phyloP scores from a whole-genome alignment of 2,329 filamentous ascomycete species.

The Plenodomus lindquistii region DNA sequence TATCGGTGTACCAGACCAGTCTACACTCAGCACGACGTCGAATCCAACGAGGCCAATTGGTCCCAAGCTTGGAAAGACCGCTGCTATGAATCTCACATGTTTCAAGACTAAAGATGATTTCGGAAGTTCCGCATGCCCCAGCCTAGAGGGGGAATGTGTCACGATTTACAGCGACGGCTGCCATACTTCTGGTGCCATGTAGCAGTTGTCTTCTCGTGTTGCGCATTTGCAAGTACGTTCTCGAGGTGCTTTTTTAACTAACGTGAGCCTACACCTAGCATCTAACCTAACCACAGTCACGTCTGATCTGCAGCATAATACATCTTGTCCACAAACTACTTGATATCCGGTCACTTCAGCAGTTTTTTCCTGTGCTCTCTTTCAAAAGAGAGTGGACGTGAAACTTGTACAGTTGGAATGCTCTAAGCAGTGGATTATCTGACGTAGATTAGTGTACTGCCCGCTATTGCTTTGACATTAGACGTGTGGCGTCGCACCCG shows the following conservation, averaged over 20 bases:
- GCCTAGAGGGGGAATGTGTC: constrained; percentile 58
- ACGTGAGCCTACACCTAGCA: constrained; percentile 1
- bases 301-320: neutral
- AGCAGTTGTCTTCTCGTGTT: constrained; percentile 58
- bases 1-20: neutral
- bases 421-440: constrained; percentile 3
- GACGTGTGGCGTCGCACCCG: constrained; percentile 62
- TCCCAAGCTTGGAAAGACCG: neutral
- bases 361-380: no score
- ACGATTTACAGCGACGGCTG: constrained; percentile 57
- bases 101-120: constrained; percentile 47
- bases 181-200: constrained; percentile 62
- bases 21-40: neutral
- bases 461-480: constrained; percentile 61
- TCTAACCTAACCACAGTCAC: neutral
- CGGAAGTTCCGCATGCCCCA: constrained; percentile 47
- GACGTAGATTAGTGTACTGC: constrained; percentile 50
- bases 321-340: no score
- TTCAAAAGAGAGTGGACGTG: no score
- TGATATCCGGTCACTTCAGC: no score
- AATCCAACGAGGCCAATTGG: neutral
- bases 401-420: no score
- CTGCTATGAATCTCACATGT: constrained; percentile 34
- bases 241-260: constrained; percentile 64
- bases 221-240: constrained; percentile 58